Evolutionary conservation across 176 grass and related monocot species (phyloP).

Genomic region (Elymus sibiricus): DNA sequence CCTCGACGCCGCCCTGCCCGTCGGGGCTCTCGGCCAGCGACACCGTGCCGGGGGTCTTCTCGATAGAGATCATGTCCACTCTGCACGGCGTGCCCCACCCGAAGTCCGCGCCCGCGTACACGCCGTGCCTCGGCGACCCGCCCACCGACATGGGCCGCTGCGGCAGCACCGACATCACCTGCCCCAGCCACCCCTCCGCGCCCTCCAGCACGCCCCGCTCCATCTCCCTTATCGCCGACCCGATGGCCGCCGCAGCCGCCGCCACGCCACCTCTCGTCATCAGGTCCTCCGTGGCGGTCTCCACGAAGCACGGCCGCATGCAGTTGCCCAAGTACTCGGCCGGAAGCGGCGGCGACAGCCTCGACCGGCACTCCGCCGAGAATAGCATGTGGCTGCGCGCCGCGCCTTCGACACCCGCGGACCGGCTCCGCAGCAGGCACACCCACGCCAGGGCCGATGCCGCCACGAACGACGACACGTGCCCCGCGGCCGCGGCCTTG

Average conservation of each 20-base stretch:
- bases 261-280: not conserved
- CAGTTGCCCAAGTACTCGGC: constrained; percentile 14
- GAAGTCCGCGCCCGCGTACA: not conserved
- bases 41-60: constrained; percentile 46
- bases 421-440: not conserved
- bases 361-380: not conserved
- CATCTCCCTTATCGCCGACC: not conserved
- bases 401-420: not conserved
- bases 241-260: not conserved
- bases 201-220: constrained; percentile 13
- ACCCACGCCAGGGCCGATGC: constrained; percentile 9
- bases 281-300: not conserved
- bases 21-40: constrained; percentile 43
- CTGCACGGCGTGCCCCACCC: not conserved
- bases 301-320: constrained; percentile 6
- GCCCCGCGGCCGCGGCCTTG: not conserved
- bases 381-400: constrained; percentile 3
- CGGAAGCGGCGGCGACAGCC: not conserved
- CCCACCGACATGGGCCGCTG: constrained; percentile 6
- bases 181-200: constrained; percentile 3
- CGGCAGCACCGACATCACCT: constrained; percentile 10
- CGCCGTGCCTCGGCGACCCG: constrained; percentile 8
- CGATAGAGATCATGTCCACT: constrained; percentile 57
- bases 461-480: not conserved
- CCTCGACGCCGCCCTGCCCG: constrained; percentile 38